Conservation (phyloP, 805 yeast genomes). For the Kuraishia molischiana region DNA sequence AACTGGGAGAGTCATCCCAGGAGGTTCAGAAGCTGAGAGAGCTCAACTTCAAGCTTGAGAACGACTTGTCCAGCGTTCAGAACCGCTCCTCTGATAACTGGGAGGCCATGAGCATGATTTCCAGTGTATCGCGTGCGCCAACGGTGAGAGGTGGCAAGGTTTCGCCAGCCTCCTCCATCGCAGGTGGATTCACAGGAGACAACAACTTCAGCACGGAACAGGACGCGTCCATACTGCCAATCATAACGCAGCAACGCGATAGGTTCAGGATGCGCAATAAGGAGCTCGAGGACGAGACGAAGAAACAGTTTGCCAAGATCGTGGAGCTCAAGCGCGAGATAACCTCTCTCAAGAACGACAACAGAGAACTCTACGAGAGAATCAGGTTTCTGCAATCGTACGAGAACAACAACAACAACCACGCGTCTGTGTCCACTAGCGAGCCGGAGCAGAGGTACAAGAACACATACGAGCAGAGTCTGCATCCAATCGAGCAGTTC, state of each 20-base stretch:
- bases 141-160: slow-evolving; percentile 23
- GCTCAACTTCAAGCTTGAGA: slow-evolving; percentile 57
- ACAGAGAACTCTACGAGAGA: slow-evolving; percentile 71
- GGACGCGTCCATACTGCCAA: slow-evolving; percentile 59
- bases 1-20: slow-evolving; percentile 21
- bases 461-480: slow-evolving; percentile 59
- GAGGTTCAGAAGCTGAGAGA: slow-evolving; percentile 32
- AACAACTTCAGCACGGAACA: slow-evolving; percentile 4
- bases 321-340: slow-evolving; percentile 58
- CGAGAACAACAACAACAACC: slow-evolving; percentile 12
- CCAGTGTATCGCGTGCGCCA: slow-evolving; percentile 38
- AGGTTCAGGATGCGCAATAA: slow-evolving; percentile 76
- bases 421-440: slow-evolving; percentile 5
- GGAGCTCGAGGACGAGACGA: slow-evolving; percentile 76
- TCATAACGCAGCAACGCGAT: slow-evolving; percentile 91
- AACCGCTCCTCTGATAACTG: slow-evolving; percentile 36
- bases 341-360: slow-evolving; percentile 57
- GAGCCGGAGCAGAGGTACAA: slow-evolving; percentile 51
- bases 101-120: slow-evolving; percentile 59
- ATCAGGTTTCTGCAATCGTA: slow-evolving; percentile 57
- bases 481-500: slow-evolving; percentile 80
- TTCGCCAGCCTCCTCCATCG: slow-evolving; percentile 45
- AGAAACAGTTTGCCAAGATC: slow-evolving; percentile 42
- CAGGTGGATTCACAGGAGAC: slow-evolving; percentile 22
- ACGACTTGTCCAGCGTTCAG: slow-evolving; percentile 57